A percentile compares a stretch with the other conserved stretches of the same genome.
Evolutionary conservation across 2,329 filamentous ascomycete genomes (phyloP).

Genomic region (Clarireedia homoeocarpa): DNA sequence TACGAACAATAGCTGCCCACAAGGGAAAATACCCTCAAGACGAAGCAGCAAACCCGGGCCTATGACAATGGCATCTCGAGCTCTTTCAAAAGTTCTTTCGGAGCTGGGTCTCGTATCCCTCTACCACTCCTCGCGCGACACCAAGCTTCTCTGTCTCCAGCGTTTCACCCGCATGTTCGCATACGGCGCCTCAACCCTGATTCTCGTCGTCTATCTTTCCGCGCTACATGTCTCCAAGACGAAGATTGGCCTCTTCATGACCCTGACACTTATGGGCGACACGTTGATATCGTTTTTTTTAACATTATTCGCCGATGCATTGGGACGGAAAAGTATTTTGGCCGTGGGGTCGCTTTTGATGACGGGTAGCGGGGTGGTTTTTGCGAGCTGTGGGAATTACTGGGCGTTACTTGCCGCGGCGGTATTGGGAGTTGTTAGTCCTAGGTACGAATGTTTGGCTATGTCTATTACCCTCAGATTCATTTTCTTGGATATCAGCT

Average conservation of each 20-base stretch:
- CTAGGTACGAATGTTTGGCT: conserved; percentile 31
- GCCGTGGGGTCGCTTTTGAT: conserved; percentile 47
- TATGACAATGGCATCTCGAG: conserved; percentile 18
- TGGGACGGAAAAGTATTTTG: conserved; percentile 48
- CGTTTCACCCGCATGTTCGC: conserved; percentile 56
- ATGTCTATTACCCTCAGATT: background rate
- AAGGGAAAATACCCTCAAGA: background rate
- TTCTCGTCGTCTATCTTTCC: conserved; percentile 49
- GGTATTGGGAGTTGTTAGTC: conserved; percentile 54
- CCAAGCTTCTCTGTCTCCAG: conserved; percentile 49
- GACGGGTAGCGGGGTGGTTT: conserved; percentile 46
- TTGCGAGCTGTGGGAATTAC: conserved; percentile 45
- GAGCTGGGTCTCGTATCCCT: conserved; percentile 42
- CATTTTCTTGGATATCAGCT: background rate
- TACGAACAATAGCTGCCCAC: background rate
- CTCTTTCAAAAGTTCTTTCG: conserved; percentile 19
- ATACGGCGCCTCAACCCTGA: conserved; percentile 50
- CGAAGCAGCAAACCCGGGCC: background rate
- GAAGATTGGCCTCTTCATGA: conserved; percentile 57
- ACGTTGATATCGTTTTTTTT: conserved; percentile 50
- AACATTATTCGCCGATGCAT: conserved; percentile 48
- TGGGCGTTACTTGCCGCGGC: conserved; percentile 51
- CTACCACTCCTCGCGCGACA: conserved; percentile 37
- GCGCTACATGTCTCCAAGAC: conserved; percentile 42
- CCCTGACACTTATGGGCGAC: conserved; percentile 53